Conservation (phyloP, 306 rosid genomes). For the Calophaca sinica region DNA sequence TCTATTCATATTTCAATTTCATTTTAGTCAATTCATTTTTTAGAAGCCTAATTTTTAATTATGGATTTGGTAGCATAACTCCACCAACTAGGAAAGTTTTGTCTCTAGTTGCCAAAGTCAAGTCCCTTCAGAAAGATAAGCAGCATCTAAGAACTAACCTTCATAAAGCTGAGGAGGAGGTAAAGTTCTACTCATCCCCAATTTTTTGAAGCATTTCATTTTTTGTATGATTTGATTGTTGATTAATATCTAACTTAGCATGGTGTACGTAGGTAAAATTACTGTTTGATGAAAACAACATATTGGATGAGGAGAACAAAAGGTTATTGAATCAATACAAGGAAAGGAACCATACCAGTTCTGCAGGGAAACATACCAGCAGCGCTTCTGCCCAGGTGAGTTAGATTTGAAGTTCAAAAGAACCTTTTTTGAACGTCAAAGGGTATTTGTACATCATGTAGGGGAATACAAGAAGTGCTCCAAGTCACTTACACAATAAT, state of each 20-base stretch:
- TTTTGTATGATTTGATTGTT: constrained; percentile 28
- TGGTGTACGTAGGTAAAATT: constrained; percentile 67
- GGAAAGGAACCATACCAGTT: constrained; percentile 60
- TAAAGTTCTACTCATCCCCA: constrained; percentile 40
- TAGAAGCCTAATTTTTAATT: constrained; percentile 23
- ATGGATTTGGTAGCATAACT: constrained; percentile 64
- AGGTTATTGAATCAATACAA: constrained; percentile 56
- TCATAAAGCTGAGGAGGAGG: constrained; percentile 92
- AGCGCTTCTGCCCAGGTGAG: constrained; percentile 73
- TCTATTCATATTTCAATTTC: constrained; percentile 16
- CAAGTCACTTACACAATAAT: too few relatives aligned
- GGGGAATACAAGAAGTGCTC: too few relatives aligned
- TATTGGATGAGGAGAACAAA: constrained; percentile 70
- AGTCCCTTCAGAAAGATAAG: constrained; percentile 76
- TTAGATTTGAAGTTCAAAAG: neutral
- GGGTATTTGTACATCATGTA: too few relatives aligned
- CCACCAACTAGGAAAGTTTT: constrained; percentile 69
- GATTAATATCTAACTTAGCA: constrained; percentile 37
- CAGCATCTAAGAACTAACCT: constrained; percentile 83
- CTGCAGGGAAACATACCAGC: constrained; percentile 67
- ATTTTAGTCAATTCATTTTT: constrained; percentile 14
- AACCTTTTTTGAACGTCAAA: too few relatives aligned
- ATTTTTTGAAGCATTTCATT: constrained; percentile 1
- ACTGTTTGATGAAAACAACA: constrained; percentile 71
- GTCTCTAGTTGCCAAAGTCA: constrained; percentile 71